Conservation (phyloP, 495 filamentous ascomycete genomes). For the Talaromyces wortmannii region DNA sequence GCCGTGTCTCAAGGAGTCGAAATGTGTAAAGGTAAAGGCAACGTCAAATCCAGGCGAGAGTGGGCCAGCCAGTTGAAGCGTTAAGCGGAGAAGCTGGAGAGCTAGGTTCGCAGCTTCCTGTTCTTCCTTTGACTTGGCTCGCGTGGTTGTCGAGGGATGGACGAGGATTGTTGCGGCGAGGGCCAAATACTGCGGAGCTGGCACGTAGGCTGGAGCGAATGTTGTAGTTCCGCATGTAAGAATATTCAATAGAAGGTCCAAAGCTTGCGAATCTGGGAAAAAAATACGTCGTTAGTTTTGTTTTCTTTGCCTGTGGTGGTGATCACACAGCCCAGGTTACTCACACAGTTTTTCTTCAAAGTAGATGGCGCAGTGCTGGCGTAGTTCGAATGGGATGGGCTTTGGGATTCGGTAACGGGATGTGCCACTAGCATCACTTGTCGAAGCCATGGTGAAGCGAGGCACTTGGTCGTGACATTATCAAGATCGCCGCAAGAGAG, state of each 20-base stretch:
- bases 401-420: slow-evolving; percentile 43
- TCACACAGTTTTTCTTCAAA: slow-evolving; percentile 70
- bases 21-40: slow-evolving; percentile 49
- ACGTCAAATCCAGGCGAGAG: slow-evolving; percentile 34
- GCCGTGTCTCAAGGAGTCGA: slow-evolving; percentile 26
- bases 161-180: slow-evolving; percentile 62
- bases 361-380: slow-evolving; percentile 61
- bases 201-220: slow-evolving; percentile 38
- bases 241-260: slow-evolving; percentile 59
- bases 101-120: slow-evolving; percentile 46
- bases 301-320: not conserved
- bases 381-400: slow-evolving; percentile 53
- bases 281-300: slow-evolving; percentile 6
- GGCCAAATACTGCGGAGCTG: slow-evolving; percentile 52
- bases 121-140: slow-evolving; percentile 44
- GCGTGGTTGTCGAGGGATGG: slow-evolving; percentile 64
- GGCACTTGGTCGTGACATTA: not conserved
- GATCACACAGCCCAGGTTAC: slow-evolving; percentile 10
- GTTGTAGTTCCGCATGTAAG: slow-evolving; percentile 48
- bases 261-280: slow-evolving; percentile 55
- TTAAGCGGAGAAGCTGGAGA: slow-evolving; percentile 51
- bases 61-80: slow-evolving; percentile 45
- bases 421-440: not conserved
- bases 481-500: slow-evolving; percentile 4
- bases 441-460: slow-evolving; percentile 10